Conservation (phyloP, 331 rosid species). For the Erythrophleum ivorense region DNA sequence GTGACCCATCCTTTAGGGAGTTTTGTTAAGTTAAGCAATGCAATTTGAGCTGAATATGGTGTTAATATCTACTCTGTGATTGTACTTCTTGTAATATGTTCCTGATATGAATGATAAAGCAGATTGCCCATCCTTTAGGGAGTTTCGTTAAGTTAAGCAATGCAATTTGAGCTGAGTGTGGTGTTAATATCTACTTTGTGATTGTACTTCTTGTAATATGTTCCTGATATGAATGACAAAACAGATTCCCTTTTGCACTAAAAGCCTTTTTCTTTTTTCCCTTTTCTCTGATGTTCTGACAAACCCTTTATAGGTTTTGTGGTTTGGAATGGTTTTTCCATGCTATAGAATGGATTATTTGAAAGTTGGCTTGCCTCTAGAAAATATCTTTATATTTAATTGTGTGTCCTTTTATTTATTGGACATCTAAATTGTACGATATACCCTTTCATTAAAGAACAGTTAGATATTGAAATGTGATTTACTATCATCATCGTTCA, state of each 20-base stretch:
- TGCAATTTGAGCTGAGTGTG: neutral
- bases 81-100: neutral
- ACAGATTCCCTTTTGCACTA: neutral
- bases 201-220: neutral
- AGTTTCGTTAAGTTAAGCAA: neutral
- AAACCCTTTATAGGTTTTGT: no score
- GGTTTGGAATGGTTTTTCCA: slow-evolving; percentile 27
- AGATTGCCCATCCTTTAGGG: neutral
- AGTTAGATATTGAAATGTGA: neutral
- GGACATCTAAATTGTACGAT: neutral
- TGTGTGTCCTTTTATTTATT: neutral
- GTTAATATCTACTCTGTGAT: neutral
- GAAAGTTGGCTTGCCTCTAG: neutral
- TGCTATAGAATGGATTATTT: neutral
- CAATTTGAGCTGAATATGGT: neutral
- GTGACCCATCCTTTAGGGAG: neutral
- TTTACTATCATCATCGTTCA: slow-evolving; percentile 2
- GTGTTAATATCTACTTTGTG: neutral
- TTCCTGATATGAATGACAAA: neutral
- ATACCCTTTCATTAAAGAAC: no score
- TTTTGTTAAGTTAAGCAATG: neutral
- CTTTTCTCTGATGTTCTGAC: neutral
- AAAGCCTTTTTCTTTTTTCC: neutral
- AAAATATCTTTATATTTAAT: neutral
- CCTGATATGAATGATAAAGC: neutral